phyloP scores from a whole-genome alignment of 805 yeast species.

The Kluyveromyces lactis region DNA sequence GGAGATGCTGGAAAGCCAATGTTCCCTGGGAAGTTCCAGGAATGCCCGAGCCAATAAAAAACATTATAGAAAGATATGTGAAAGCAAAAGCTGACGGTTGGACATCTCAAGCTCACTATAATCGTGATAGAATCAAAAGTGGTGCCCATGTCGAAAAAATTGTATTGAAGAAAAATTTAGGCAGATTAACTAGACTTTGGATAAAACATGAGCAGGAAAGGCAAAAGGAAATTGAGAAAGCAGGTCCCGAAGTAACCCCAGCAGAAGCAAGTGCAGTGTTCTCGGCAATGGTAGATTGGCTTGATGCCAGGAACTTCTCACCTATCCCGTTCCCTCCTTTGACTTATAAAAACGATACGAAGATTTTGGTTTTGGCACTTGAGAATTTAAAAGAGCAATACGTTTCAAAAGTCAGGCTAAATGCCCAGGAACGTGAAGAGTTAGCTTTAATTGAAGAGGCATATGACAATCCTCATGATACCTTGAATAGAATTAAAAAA shows the following conservation, averaged over 20 bases:
- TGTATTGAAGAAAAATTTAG: constrained; percentile 86
- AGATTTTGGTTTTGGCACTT: constrained; percentile 77
- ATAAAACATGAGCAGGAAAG: constrained; percentile 85
- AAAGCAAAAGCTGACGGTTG: constrained; percentile 96
- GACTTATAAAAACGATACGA: constrained; percentile 88
- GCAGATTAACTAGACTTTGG: constrained; percentile 88
- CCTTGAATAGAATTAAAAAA: constrained; percentile 74
- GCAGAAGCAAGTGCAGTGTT: constrained; percentile 84
- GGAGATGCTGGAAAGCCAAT: constrained; percentile 99
- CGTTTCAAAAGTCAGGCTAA: constrained; percentile 65
- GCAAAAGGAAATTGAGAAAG: constrained; percentile 67
- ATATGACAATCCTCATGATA: constrained; percentile 93
- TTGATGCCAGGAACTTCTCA: constrained; percentile 71
- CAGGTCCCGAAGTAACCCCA: constrained; percentile 82
- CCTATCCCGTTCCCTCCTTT: constrained; percentile 93
- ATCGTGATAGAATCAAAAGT: constrained; percentile 76
- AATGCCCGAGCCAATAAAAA: constrained; percentile 81
- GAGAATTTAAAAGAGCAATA: constrained; percentile 81
- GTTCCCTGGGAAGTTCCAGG: constrained; percentile 98
- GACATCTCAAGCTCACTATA: constrained; percentile 88
- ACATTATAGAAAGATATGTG: constrained; percentile 79
- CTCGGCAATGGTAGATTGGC: constrained; percentile 85
- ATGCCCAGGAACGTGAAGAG: constrained; percentile 85
- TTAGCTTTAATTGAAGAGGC: constrained; percentile 91
- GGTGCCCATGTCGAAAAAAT: constrained; percentile 96